Conservation (phyloP, 495 filamentous ascomycete species). For the Glonium stellatum region DNA sequence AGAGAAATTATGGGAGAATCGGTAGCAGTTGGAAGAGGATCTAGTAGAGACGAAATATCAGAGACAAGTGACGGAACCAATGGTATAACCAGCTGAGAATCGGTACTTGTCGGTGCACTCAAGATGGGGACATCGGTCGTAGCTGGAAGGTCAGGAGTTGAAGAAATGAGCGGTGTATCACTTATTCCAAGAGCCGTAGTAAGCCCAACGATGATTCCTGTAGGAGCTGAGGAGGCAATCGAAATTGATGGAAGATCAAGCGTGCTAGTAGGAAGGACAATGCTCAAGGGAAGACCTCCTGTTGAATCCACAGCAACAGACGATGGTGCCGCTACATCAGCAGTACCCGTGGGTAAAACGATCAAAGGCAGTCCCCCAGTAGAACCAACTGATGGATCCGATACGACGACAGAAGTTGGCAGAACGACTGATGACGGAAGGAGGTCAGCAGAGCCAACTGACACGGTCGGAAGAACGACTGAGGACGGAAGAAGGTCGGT, state of each 20-base stretch:
- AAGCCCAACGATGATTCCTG: conserved; percentile 25
- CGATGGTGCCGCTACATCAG: background rate
- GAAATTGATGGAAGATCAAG: background rate
- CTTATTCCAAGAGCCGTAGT: conserved; percentile 21
- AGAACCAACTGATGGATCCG: conserved; percentile 1
- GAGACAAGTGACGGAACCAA: background rate
- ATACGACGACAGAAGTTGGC: background rate
- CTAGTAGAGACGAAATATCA: background rate
- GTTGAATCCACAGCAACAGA: background rate
- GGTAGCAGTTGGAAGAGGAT: background rate
- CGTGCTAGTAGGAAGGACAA: conserved; percentile 1
- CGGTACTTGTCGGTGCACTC: conserved; percentile 12
- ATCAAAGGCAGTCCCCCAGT: conserved; percentile 4
- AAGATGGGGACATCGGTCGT: conserved; percentile 3
- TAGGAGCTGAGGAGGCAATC: conserved; percentile 1
- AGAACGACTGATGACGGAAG: conserved; percentile 8
- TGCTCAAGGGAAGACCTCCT: background rate
- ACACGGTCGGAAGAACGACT: conserved; percentile 1
- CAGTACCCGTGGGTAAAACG: conserved; percentile 5
- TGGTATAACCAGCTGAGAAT: background rate
- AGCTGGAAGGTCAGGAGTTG: background rate
- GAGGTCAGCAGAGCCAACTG: background rate
- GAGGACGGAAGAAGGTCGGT: background rate
- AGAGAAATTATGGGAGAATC: background rate
- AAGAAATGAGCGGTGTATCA: background rate